phyloP scores from a whole-genome alignment of 2,329 filamentous ascomycete genomes.

The Aspergillus pseudoglaucus region DNA sequence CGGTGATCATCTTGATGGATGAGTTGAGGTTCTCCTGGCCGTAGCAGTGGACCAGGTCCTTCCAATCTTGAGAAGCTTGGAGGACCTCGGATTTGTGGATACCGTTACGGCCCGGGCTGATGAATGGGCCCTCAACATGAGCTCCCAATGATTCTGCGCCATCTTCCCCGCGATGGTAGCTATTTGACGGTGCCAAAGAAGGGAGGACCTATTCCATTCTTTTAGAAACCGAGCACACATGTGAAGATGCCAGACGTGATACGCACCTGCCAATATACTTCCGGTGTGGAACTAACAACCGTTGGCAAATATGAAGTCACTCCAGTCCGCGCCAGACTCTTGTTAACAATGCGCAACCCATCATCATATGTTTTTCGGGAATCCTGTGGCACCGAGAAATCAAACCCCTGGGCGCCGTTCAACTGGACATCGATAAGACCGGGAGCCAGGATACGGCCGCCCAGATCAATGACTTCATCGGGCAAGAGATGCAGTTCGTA shows the following conservation, averaged over 20 bases:
- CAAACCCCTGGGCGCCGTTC: conserved; percentile 88
- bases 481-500: conserved; percentile 48
- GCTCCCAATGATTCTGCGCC: conserved; percentile 84
- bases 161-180: conserved; percentile 51
- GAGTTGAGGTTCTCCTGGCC: conserved; percentile 59
- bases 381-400: conserved; percentile 70
- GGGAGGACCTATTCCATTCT: conserved; percentile 51
- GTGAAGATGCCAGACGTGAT: not conserved
- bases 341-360: conserved; percentile 65
- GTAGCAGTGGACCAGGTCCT: conserved; percentile 51
- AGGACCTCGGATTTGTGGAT: conserved; percentile 74
- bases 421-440: conserved; percentile 88
- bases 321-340: conserved; percentile 65
- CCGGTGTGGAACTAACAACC: conserved; percentile 64
- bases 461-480: conserved; percentile 69
- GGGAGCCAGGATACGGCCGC: conserved; percentile 74
- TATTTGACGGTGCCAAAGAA: conserved; percentile 66
- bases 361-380: conserved; percentile 64
- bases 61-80: conserved; percentile 55
- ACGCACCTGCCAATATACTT: conserved; percentile 69
- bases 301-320: conserved; percentile 87
- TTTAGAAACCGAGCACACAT: not conserved
- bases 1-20: conserved; percentile 70
- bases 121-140: conserved; percentile 85
- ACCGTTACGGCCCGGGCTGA: conserved; percentile 76